phyloP scores from a whole-genome alignment of 495 filamentous ascomycete species.

The Aspergillus baeticus region DNA sequence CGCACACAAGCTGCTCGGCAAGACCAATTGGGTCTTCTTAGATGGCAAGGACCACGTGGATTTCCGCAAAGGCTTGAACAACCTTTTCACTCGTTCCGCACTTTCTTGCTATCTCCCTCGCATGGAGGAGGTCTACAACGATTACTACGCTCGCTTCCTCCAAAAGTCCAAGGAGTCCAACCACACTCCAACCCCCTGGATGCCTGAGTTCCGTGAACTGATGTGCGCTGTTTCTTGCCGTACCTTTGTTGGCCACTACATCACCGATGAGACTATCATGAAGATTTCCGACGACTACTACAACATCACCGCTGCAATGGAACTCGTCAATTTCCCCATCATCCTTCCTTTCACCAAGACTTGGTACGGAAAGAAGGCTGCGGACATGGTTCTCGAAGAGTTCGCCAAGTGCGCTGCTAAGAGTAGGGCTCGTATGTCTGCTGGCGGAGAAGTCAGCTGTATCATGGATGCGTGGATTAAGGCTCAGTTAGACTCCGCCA shows the following conservation, averaged over 20 bases:
- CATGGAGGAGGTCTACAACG: constrained; percentile 87
- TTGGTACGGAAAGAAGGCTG: constrained; percentile 96
- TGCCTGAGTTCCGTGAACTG: constrained; percentile 90
- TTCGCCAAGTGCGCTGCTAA: constrained; percentile 92
- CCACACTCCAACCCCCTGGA: constrained; percentile 77
- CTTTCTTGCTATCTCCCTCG: constrained; percentile 87
- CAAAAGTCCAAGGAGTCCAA: constrained; percentile 64
- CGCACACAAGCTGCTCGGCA: constrained; percentile 89
- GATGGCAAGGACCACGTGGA: constrained; percentile 95
- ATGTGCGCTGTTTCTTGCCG: constrained; percentile 94
- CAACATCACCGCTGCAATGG: constrained; percentile 90
- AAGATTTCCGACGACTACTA: constrained; percentile 98
- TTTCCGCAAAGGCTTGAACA: constrained; percentile 94
- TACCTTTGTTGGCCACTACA: constrained; percentile 96
- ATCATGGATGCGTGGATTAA: constrained; percentile 95
- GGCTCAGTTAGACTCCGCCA: constrained; percentile 76
- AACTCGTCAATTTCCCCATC: constrained; percentile 98
- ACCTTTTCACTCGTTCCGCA: constrained; percentile 88
- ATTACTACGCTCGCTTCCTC: constrained; percentile 79
- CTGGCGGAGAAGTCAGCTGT: constrained; percentile 82
- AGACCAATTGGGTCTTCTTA: constrained; percentile 95
- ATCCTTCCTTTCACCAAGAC: constrained; percentile 94
- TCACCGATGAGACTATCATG: constrained; percentile 82
- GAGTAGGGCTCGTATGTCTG: constrained; percentile 87
- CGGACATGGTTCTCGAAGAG: constrained; percentile 86